Base-by-base conservation (phyloP, 176 grass and related monocot species). In the Ensete ventricosum region DNA sequence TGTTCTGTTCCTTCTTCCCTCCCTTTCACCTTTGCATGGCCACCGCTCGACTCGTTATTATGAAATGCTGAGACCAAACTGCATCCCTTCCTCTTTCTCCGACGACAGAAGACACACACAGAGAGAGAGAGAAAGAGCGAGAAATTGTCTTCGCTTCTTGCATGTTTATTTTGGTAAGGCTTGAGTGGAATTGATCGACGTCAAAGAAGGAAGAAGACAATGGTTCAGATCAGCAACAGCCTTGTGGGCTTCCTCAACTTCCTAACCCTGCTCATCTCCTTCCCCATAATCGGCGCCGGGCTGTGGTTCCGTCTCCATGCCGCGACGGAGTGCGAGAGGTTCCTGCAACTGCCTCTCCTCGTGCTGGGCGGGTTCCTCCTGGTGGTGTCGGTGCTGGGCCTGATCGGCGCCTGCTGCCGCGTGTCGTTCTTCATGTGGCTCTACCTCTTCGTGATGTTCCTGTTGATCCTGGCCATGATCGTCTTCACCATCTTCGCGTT, bases 381-480 rank as follows among this genome's bases (percentile, higher is more conserved):
- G 2, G 52, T 74, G 13, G 72, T 74, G 11, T 74, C 72, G 23
- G 23, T 74, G 4, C 14, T 74, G 5, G 72, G 72, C 72, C 72
- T 74, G 1, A 13, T 74, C 72, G 72, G 72, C 23, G 14, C 72
- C 53, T 74, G 72, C 72, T 24, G 53, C 11, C 23, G 72, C 72
- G 8, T 74, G 16, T 27, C 52, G 2, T 7, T 24, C 52, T 16
- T 74, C 52, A 55, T 74, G 72, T 74, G 72, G 72, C 10, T 74
- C 52, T 74, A 74, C 52, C 72, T 74, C 72, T 55, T 74, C 52
- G 52, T 74, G 13, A 52, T 74, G 53, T 74, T 74, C 53, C 14
- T 74, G 21, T 22, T 74, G 11, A 55, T 74, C 72, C 9, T 74
- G 23, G 52, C 52, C 53, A 54, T 55, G 21, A 27, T 74, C 53